Evolutionary conservation across 208 protist genomes (phyloP).

Genomic region (Phytomonas sp.): DNA sequence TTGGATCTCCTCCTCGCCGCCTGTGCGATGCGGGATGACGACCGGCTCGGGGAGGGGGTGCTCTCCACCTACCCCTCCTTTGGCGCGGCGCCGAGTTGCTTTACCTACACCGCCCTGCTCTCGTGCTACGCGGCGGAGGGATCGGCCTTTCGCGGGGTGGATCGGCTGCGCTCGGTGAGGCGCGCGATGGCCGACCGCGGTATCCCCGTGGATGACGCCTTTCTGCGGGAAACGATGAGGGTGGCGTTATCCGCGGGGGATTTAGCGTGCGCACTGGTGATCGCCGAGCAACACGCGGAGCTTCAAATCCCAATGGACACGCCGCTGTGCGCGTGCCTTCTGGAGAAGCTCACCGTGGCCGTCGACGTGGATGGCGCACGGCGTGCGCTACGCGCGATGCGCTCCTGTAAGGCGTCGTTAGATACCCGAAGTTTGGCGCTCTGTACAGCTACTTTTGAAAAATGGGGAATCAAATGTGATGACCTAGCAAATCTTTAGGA

Average conservation of each 20-base stretch:
- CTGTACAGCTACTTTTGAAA: constrained; percentile 31
- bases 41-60: constrained; percentile 28
- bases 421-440: constrained; percentile 37
- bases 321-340: constrained; percentile 39
- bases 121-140: constrained; percentile 19
- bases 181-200: constrained; percentile 16
- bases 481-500: constrained; percentile 17
- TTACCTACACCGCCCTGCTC: constrained; percentile 42
- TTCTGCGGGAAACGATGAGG: constrained; percentile 45
- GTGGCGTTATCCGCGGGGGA: constrained; percentile 49
- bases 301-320: constrained; percentile 29
- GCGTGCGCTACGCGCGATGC: constrained; percentile 28
- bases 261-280: constrained; percentile 25
- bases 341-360: constrained; percentile 25
- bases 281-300: constrained; percentile 34
- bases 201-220: constrained; percentile 21
- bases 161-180: constrained; percentile 12
- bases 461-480: constrained; percentile 22
- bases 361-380: constrained; percentile 36
- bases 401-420: constrained; percentile 34
- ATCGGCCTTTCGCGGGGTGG: constrained; percentile 7
- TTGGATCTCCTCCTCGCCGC: constrained; percentile 68
- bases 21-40: constrained; percentile 28
- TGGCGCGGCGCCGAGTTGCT: constrained; percentile 15
- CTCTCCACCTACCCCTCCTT: constrained; percentile 30